A percentile compares a stretch with the other conserved stretches of the same genome.
phyloP scores from a whole-genome alignment of 2,329 filamentous ascomycete genomes.

The Fusarium ramigenum region DNA sequence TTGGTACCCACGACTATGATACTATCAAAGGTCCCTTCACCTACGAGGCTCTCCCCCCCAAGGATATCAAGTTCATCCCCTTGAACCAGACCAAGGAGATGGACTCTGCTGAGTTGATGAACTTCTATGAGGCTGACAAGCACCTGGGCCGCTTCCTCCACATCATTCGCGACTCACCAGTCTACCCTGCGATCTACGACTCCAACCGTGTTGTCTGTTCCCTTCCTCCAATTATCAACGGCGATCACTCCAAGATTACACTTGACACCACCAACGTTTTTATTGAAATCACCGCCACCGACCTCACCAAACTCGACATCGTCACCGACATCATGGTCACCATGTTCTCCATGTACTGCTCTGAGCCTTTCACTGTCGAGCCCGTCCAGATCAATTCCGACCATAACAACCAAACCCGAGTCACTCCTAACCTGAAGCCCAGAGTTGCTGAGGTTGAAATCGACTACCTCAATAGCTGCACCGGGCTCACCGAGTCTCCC shows the following conservation, averaged over 20 bases:
- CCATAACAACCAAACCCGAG: slow-evolving; percentile 85
- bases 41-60: slow-evolving; percentile 91
- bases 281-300: slow-evolving; percentile 96
- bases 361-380: slow-evolving; percentile 90
- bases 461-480: slow-evolving; percentile 93
- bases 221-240: slow-evolving; percentile 96
- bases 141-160: slow-evolving; percentile 90
- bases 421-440: slow-evolving; percentile 83
- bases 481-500: slow-evolving; percentile 79
- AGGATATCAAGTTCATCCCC: slow-evolving; percentile 89
- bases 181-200: slow-evolving; percentile 97
- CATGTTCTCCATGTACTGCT: slow-evolving; percentile 95
- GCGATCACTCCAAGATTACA: slow-evolving; percentile 95
- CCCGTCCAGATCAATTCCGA: slow-evolving; percentile 91
- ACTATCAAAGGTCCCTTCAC: slow-evolving; percentile 94
- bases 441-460: slow-evolving; percentile 83
- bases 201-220: slow-evolving; percentile 88
- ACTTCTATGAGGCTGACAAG: slow-evolving; percentile 94
- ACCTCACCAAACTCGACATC: slow-evolving; percentile 95
- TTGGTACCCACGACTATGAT: slow-evolving; percentile 96
- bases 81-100: slow-evolving; percentile 92
- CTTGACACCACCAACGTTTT: slow-evolving; percentile 92
- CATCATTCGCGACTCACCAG: slow-evolving; percentile 92
- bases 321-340: slow-evolving; percentile 94
- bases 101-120: slow-evolving; percentile 89